These are phyloP conservation scores for Claviceps africana DNA, from an alignment of 2,329 filamentous ascomycete species.

Conservation along the genomic window DNA sequence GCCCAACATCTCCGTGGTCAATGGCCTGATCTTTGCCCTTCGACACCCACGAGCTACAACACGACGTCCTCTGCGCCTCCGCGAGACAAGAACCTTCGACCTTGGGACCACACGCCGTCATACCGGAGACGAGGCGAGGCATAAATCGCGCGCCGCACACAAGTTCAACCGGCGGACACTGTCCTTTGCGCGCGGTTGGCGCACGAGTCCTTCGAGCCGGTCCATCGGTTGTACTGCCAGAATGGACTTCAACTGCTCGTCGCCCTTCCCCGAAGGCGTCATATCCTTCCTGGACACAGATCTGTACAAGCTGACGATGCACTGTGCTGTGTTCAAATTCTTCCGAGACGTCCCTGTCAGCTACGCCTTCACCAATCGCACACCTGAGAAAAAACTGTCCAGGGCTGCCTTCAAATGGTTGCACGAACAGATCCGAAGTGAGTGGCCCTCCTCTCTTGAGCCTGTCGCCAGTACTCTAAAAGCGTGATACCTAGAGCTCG, in stretches of 20 bases:
- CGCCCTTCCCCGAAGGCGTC: constrained; percentile 59
- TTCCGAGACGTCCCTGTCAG: constrained; percentile 73
- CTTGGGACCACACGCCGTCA: not conserved
- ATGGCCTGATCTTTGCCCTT: not conserved
- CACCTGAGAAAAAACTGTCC: constrained; percentile 81
- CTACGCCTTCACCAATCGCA: constrained; percentile 91
- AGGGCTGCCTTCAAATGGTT: constrained; percentile 77
- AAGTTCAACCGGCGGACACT: not conserved
- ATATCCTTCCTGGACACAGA: constrained; percentile 72
- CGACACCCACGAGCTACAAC: not conserved
- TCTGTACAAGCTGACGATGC: constrained; percentile 97
- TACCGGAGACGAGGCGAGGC: not conserved
- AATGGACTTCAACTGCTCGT: constrained; percentile 55
- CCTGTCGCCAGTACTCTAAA: not conserved
- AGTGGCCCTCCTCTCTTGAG: constrained; percentile 13
- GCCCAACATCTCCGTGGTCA: not conserved
- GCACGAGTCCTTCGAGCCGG: not conserved
- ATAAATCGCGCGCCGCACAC: not conserved
- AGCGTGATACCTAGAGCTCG: constrained; percentile 47
- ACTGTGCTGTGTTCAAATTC: constrained; percentile 88
- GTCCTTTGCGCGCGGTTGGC: not conserved
- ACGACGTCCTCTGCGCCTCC: not conserved
- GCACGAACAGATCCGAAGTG: constrained; percentile 65
- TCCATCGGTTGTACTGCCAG: not conserved
- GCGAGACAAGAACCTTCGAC: not conserved